Base-by-base conservation (phyloP, 352 stramenopile species). In the Pythium guiyangense region DNA sequence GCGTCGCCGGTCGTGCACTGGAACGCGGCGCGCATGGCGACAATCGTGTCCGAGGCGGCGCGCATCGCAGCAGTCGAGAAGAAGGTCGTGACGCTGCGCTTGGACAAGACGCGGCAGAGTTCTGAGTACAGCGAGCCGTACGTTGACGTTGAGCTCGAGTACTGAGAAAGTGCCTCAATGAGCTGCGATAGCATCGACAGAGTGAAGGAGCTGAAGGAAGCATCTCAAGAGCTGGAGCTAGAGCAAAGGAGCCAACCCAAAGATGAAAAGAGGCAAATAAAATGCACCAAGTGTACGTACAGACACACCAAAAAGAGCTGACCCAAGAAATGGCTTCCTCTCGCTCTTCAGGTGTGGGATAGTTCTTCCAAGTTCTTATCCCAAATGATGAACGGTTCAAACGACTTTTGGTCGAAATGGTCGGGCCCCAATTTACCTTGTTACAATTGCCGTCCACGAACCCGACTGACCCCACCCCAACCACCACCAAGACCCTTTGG, bases 21-120 rank as follows among this genome's bases (percentile, higher is more conserved):
- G 80, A 75, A 76, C 49, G 81, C 78, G 1, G 74, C 83, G 3
- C 75, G 77, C n/a, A 90, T 90, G 76, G 84, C 84, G 11, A 91
- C 84, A 2, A 74, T 89, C 55, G 70, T 93, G 55, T 76, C 80
- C 1, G 84, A 93, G 59, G 84, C 84, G 0, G 79, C 78, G 54
- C 79, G 77, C 20, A 73, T 89, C 31, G 75, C 82, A 17, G 82
- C 82, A 2, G 60, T 80, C 9, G 63, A 89, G 46, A 77, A 81
- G 54, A 86, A 87, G 67, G 56, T 86, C 45, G 72, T 91, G 43
- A 78, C 63, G 25, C 79, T 88, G 62, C 84, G 82, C 54, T 80
- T 85, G 53, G 56, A 53, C 52, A 69, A 71, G 60, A 86, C 77
- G 3, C 72, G 71, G 27, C 79, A 88, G 56, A 69, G 57, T 22